These are phyloP conservation scores for Mimosa bimucronata DNA, from an alignment of 306 rosid genomes.

Conservation along the genomic window DNA sequence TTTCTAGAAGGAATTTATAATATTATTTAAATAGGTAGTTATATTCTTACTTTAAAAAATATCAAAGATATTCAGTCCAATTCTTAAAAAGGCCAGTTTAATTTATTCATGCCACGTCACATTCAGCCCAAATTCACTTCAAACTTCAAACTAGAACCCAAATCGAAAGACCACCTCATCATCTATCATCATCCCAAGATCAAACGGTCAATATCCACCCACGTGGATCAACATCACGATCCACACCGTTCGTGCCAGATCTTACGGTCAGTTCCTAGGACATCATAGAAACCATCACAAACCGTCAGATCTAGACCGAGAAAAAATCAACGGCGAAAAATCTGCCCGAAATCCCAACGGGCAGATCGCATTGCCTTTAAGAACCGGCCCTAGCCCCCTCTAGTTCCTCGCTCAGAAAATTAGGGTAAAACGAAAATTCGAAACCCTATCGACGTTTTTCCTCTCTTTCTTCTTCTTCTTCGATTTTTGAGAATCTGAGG, in stretches of 20 bases:
- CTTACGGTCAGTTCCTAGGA: conserved; percentile 50
- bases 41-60: background rate
- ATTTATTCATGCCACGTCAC: background rate
- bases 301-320: conserved; percentile 42
- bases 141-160: conserved; percentile 46
- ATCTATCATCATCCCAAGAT: background rate
- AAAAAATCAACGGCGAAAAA: conserved; percentile 11
- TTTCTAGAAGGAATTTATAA: background rate
- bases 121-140: conserved; percentile 41
- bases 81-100: background rate
- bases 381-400: conserved; percentile 54
- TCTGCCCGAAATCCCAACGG: conserved; percentile 62
- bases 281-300: background rate
- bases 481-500: background rate
- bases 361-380: conserved; percentile 93
- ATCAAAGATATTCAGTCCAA: background rate
- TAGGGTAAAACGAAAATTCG: conserved; percentile 50
- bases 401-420: conserved; percentile 53
- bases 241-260: conserved; percentile 63
- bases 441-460: conserved; percentile 41
- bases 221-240: conserved; percentile 31
- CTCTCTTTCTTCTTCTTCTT: background rate
- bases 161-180: conserved; percentile 34
- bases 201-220: background rate
- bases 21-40: background rate